These are phyloP conservation scores for Termitomyces sp. DNA, from an alignment of 768 basidiomycete species.

Conservation along the genomic window DNA sequence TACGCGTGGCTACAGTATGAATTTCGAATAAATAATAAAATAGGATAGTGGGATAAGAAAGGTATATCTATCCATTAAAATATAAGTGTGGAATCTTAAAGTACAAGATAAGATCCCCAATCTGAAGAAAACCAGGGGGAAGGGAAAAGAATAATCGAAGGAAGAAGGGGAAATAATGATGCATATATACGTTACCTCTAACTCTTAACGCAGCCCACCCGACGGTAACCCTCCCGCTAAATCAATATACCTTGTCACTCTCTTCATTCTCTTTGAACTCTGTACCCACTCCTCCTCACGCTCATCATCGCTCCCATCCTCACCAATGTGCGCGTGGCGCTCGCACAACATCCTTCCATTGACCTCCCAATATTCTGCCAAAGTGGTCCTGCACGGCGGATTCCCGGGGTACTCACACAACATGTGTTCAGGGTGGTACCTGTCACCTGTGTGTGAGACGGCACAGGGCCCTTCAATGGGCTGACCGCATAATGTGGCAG, in stretches of 20 bases:
- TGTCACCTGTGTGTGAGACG: constrained; percentile 71
- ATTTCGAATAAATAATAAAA: not conserved
- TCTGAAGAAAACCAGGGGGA: not conserved
- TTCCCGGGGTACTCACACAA: constrained; percentile 65
- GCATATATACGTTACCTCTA: not conserved
- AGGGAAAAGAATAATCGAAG: not conserved
- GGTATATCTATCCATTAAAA: not conserved
- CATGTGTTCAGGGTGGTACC: constrained; percentile 88
- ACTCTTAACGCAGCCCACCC: not conserved
- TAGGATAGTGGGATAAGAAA: not conserved
- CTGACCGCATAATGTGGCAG: constrained; percentile 69
- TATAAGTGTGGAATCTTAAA: not conserved
- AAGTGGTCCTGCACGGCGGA: constrained; percentile 43
- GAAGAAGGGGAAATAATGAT: not conserved
- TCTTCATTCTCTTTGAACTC: constrained; percentile 59
- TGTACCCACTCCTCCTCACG: constrained; percentile 25
- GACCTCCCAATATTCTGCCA: constrained; percentile 87
- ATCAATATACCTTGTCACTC: constrained; percentile 80
- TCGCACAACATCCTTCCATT: constrained; percentile 86
- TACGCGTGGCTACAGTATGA: not conserved
- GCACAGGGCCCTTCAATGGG: constrained; percentile 95
- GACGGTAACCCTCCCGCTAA: constrained; percentile 30
- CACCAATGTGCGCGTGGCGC: constrained; percentile 51
- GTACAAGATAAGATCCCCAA: not conserved
- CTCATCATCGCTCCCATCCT: constrained; percentile 20